A percentile compares a stretch with the other conserved stretches of the same genome.
Conservation (phyloP, 768 basidiomycete species). For the Naganishia friedmannii region DNA sequence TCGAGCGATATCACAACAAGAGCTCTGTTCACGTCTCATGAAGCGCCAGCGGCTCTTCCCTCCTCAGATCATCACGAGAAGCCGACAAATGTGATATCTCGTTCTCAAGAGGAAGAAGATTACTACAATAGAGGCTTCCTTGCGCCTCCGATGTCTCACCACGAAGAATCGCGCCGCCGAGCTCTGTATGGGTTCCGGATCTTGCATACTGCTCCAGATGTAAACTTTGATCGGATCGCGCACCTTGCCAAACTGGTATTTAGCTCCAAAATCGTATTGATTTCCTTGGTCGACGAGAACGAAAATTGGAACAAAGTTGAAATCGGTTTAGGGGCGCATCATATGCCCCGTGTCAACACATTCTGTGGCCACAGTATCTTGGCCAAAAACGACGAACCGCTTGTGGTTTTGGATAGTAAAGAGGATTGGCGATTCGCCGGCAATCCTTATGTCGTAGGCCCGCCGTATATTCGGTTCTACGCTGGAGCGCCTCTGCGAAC, state of each 20-base stretch:
- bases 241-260: constrained; percentile 92
- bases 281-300: constrained; percentile 77
- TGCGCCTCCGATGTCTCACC: constrained; percentile 75
- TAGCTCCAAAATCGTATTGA: constrained; percentile 76
- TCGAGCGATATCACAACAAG: constrained; percentile 13
- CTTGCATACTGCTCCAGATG: constrained; percentile 77
- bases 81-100: neutral
- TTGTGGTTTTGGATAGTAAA: constrained; percentile 73
- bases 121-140: constrained; percentile 55
- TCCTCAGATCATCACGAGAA: constrained; percentile 18
- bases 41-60: constrained; percentile 11
- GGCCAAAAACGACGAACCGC: constrained; percentile 74
- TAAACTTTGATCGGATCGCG: constrained; percentile 89
- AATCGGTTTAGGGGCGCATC: constrained; percentile 58
- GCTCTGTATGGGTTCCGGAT: constrained; percentile 91
- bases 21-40: constrained; percentile 18
- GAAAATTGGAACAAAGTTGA: constrained; percentile 90
- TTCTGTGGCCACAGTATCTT: constrained; percentile 81
- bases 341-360: constrained; percentile 62
- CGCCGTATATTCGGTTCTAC: constrained; percentile 76
- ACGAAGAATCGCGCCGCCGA: constrained; percentile 75
- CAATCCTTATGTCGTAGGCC: constrained; percentile 69
- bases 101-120: constrained; percentile 32
- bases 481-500: constrained; percentile 88
- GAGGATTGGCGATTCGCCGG: constrained; percentile 84